Evolutionary conservation across 306 rosid genomes (phyloP), one percentile per base, ranked within the genome.

Genomic region (Rubus parviflorus): DNA sequence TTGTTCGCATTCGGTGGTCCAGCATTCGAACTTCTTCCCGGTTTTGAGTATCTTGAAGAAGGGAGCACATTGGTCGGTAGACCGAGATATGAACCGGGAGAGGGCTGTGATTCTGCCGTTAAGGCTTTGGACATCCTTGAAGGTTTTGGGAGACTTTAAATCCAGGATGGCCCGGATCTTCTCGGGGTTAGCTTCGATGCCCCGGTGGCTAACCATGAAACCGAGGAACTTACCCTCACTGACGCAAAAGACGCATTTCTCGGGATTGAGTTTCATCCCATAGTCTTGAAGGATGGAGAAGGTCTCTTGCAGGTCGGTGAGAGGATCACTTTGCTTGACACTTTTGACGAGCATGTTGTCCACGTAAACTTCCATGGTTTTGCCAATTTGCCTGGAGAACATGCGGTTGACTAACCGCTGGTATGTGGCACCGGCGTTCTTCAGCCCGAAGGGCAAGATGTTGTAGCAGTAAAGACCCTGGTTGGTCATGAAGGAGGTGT

Each of bases 31-130:
- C 1, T 25, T 25, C 30, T 25, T 25, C 30, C 30, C 30, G 30
- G 30, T 25, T 25, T 25, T 25, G 30, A 25, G 30, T 25, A 30
- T 30, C 2, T 30, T 30, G 35, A 30, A 30, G 35, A 30, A 30
- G 1, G 35, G 35, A 1, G 35, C 35, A 30, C 35, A 30, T 1
- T 1, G 35, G 35, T 30, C 35, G 35, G 35, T 30, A 1, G 15
- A 14, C 53, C 13, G 3, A 0, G 53, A 48, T 12, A 49, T 12
- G 15, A 49, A 49, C 4, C 16, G 14, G 6, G 4, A 10, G 5
- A 48, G 3, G 2, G 4, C 53, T 0, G 4, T 5, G 0, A 48
- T 0, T 3, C 3, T 3, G 4, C 19, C 0, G 13, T 14, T 13
- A 0, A 10, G 53, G 4, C 14, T 11, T 3, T 48, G 5, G 4